Base-by-base conservation (phyloP, 2,329 filamentous ascomycete genomes). In the Calonectria henricotiae region DNA sequence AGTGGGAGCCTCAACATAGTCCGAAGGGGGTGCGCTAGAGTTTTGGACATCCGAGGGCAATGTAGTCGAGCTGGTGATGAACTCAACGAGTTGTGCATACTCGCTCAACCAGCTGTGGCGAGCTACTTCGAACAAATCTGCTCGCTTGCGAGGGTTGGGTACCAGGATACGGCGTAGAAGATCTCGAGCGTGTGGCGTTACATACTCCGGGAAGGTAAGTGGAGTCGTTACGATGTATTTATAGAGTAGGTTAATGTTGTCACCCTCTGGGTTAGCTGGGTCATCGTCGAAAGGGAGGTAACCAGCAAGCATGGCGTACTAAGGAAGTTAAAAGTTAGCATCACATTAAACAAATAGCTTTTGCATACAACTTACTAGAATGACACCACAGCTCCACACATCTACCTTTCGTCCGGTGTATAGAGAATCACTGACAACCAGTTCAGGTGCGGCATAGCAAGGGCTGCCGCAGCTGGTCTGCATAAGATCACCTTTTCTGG, bases 201-300 rank as follows among this genome's bases (percentile, higher is more conserved):
- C 96, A 81, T 98, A 98, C 91, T 99, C 96, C 71, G 96, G 96
- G 82, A 99, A 99, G 4, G 96, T 98, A 47, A 99, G 89, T 41
- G 96, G 95, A 1, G 96, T 99, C 66, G 94, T 97, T 70, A 98
- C 96, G 77, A 99, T 99, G 84, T 99, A 99, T 85, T 98, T 98
- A 89, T 99, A 99, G 32, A 99, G 87, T 12, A 99, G 89, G 81
- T 99, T 99, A 85, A 99, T 99, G 81, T 99, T 99, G 82, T 99
- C 96, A 75, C 96, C 96, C 83, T 99, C 96, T 2, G 96, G 96
- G 80, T 99, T 99, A 54, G 95, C 96, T 73, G 96, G 96, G 79
- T 99, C 96, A 80, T 99, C 96, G 78, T 99, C 96, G 79, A 99
- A 99, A 3, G 96, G 96, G 13, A 99, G 88, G 82, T 99, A 99